These are phyloP conservation scores for Pyracantha coccinea DNA, from an alignment of 331 rosid species.

Conservation along the genomic window DNA sequence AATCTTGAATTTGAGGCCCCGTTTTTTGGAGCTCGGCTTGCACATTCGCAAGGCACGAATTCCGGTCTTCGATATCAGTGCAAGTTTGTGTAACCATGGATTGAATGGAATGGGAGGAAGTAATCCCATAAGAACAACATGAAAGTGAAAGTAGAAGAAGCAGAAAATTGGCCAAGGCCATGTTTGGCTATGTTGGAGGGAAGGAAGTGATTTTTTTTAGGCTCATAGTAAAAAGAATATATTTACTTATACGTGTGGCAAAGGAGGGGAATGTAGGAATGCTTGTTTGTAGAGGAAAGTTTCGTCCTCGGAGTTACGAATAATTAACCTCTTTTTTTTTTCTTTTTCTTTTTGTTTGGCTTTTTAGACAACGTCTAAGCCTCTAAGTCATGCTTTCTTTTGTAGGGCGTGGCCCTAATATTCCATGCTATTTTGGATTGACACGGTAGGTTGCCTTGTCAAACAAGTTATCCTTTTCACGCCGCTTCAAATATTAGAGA, in stretches of 20 bases:
- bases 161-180: conserved; percentile 39
- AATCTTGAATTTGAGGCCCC: conserved; percentile 27
- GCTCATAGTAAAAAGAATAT: not conserved
- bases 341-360: conserved; percentile 20
- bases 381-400: conserved; percentile 55
- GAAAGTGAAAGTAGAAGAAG: conserved; percentile 25
- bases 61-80: conserved; percentile 41
- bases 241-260: conserved; percentile 28
- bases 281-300: conserved; percentile 34
- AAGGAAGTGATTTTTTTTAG: conserved; percentile 6
- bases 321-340: conserved; percentile 9
- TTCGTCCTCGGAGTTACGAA: conserved; percentile 15
- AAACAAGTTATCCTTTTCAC: not conserved
- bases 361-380: conserved; percentile 12
- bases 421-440: conserved; percentile 21
- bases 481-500: not conserved
- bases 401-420: conserved; percentile 30
- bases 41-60: conserved; percentile 46
- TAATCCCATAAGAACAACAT: conserved; percentile 19
- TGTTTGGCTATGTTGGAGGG: conserved; percentile 22
- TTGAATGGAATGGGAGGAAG: conserved; percentile 36
- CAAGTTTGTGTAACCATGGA: conserved; percentile 59
- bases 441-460: not conserved
- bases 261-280: conserved; percentile 19
- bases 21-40: conserved; percentile 44